Percentiles rank a stretch among this genome's conserved stretches.
Conservation (phyloP, 257 asterid genomes). For the Eustoma russellianum region DNA sequence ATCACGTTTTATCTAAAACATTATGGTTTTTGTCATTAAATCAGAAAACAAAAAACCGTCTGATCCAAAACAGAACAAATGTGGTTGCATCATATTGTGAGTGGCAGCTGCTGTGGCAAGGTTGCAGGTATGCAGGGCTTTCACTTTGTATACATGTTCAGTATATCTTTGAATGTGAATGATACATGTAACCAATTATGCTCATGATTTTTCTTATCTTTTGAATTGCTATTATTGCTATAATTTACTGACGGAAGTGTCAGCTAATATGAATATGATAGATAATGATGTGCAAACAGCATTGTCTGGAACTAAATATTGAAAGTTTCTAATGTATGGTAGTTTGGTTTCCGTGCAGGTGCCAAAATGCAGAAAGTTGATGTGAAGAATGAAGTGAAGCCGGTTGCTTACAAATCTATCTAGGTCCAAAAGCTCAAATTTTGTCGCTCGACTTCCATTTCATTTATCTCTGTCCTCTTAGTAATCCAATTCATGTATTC, state of each 20-base stretch:
- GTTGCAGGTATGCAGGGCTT: slow-evolving; percentile 15
- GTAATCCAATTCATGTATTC: slow-evolving; percentile 1
- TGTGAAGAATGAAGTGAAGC: slow-evolving; percentile 4
- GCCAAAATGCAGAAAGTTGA: slow-evolving; percentile 8
- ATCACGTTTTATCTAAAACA: background rate
- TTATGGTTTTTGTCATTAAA: background rate
- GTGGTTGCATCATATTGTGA: slow-evolving; percentile 74
- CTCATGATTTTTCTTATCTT: no score
- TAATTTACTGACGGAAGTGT: no score
- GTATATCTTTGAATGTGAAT: no score
- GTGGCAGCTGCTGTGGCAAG: slow-evolving; percentile 18
- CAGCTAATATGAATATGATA: no score
- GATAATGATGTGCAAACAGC: background rate
- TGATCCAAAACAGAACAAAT: slow-evolving; percentile 46
- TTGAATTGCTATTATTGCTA: no score
- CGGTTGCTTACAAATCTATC: slow-evolving; percentile 1
- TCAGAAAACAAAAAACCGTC: slow-evolving; percentile 45
- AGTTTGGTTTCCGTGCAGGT: background rate
- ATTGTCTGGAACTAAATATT: background rate
- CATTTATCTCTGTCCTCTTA: background rate
- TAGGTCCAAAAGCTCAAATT: background rate
- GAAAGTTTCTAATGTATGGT: background rate
- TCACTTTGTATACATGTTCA: background rate
- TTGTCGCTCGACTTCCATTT: slow-evolving; percentile 5
- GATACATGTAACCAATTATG: no score